phyloP scores from a whole-genome alignment of 768 basidiomycete genomes.

The Boletus reticulatus region DNA sequence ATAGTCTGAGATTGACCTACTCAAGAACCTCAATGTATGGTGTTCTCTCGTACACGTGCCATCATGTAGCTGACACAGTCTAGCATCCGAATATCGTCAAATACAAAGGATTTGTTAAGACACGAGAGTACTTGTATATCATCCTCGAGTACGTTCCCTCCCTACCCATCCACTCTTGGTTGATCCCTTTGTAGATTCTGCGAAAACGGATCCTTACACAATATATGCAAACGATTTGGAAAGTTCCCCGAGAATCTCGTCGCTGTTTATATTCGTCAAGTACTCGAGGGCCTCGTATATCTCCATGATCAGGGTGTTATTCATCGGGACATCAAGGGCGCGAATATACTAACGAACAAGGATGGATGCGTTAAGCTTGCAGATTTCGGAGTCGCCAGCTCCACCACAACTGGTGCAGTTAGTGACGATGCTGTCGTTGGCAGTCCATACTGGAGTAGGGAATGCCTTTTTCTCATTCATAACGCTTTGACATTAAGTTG shows the following conservation, averaged over 20 bases:
- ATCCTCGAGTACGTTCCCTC: constrained; percentile 75
- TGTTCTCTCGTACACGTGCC: background rate
- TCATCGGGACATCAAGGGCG: constrained; percentile 98
- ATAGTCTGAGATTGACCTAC: constrained; percentile 93
- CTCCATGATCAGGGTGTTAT: constrained; percentile 99
- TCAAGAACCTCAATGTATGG: constrained; percentile 93
- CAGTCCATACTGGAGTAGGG: constrained; percentile 97
- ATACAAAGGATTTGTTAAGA: constrained; percentile 98
- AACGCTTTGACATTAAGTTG: constrained; percentile 2
- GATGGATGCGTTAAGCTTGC: constrained; percentile 99
- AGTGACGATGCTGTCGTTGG: constrained; percentile 93
- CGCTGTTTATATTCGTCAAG: constrained; percentile 95
- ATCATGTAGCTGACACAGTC: constrained; percentile 13
- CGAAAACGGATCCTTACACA: constrained; percentile 96
- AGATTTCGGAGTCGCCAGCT: constrained; percentile 95
- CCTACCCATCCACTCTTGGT: background rate
- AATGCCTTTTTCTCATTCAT: background rate
- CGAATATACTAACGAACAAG: constrained; percentile 98
- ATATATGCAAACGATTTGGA: constrained; percentile 94
- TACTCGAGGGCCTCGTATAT: constrained; percentile 93
- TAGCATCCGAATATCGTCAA: constrained; percentile 98
- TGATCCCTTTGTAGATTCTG: constrained; percentile 60
- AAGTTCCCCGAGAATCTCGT: constrained; percentile 98
- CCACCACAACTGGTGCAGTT: constrained; percentile 68
- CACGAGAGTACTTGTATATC: constrained; percentile 91